These are phyloP conservation scores for Dittrichia graveolens DNA, from an alignment of 129 eudicot species.

Conservation along the genomic window DNA sequence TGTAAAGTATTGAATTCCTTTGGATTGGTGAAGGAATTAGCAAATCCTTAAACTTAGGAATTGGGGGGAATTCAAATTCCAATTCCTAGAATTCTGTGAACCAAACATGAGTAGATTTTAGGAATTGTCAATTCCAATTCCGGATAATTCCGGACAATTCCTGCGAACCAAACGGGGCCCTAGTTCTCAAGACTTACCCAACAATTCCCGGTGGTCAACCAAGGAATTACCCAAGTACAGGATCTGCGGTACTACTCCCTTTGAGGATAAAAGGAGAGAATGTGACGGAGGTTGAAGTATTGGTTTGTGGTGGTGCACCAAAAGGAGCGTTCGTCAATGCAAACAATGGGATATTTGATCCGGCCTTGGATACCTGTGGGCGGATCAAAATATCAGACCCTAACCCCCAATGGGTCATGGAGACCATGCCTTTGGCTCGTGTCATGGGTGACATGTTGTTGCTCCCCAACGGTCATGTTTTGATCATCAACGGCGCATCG, in stretches of 20 bases:
- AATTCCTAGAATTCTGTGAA: too few relatives aligned
- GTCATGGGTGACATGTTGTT: conserved; percentile 8
- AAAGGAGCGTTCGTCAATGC: conserved; percentile 20
- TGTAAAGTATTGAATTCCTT: too few relatives aligned
- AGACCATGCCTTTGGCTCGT: conserved; percentile 18
- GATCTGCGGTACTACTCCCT: conserved; percentile 16
- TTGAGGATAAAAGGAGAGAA: background rate
- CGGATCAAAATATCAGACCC: conserved; percentile 7
- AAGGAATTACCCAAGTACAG: conserved; percentile 19
- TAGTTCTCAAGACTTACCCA: conserved; percentile 16
- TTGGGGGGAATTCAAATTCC: too few relatives aligned
- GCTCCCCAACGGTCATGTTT: conserved; percentile 26
- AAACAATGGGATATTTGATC: background rate
- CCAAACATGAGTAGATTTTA: too few relatives aligned
- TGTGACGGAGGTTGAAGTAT: background rate
- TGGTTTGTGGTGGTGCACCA: conserved; percentile 21
- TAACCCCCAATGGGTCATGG: conserved; percentile 15
- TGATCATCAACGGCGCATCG: conserved; percentile 58
- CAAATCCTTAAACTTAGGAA: too few relatives aligned
- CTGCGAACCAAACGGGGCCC: too few relatives aligned
- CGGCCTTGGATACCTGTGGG: conserved; percentile 8
- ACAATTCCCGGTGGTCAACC: conserved; percentile 23
- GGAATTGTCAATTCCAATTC: too few relatives aligned
- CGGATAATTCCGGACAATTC: too few relatives aligned
- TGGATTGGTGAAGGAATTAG: too few relatives aligned